These are phyloP conservation scores for Nepenthes gracilis DNA, from an alignment of 148 eudicot genomes.

Conservation along the genomic window DNA sequence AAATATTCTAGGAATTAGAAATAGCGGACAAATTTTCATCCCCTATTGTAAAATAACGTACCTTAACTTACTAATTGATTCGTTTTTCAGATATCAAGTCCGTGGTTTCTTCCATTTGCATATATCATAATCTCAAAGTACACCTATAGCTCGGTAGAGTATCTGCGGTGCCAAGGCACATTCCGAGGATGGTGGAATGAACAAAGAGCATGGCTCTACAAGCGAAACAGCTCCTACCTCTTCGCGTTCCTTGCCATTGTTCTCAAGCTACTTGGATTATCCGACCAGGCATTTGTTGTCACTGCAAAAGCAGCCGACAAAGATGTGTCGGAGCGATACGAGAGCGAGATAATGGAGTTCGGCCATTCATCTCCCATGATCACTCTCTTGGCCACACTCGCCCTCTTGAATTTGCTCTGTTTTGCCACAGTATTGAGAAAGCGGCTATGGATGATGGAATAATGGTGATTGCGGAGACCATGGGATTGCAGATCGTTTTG, in stretches of 20 bases:
- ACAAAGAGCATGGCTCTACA: constrained; percentile 88
- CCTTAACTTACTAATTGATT: not conserved
- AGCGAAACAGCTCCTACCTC: constrained; percentile 53
- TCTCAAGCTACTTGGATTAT: constrained; percentile 26
- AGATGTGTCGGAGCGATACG: constrained; percentile 35
- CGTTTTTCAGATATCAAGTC: constrained; percentile 41
- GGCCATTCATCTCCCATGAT: constrained; percentile 54
- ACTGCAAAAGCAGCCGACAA: constrained; percentile 42
- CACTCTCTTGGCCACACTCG: constrained; percentile 37
- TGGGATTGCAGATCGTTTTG: constrained; percentile 42
- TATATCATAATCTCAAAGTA: constrained; percentile 30
- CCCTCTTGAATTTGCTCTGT: constrained; percentile 43
- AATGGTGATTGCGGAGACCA: constrained; percentile 2
- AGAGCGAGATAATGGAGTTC: constrained; percentile 65
- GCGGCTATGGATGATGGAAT: not conserved
- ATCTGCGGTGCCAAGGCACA: constrained; percentile 44
- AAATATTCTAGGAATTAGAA: too few relatives aligned
- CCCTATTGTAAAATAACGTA: too few relatives aligned
- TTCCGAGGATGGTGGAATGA: constrained; percentile 79
- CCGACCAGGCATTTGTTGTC: constrained; percentile 45
- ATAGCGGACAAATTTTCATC: too few relatives aligned
- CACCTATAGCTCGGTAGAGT: constrained; percentile 39
- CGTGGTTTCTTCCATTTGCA: constrained; percentile 58
- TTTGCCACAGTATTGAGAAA: constrained; percentile 12
- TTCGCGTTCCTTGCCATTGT: constrained; percentile 42